Conservation (phyloP, 805 yeast genomes). For the Geotrichum ghanense region DNA sequence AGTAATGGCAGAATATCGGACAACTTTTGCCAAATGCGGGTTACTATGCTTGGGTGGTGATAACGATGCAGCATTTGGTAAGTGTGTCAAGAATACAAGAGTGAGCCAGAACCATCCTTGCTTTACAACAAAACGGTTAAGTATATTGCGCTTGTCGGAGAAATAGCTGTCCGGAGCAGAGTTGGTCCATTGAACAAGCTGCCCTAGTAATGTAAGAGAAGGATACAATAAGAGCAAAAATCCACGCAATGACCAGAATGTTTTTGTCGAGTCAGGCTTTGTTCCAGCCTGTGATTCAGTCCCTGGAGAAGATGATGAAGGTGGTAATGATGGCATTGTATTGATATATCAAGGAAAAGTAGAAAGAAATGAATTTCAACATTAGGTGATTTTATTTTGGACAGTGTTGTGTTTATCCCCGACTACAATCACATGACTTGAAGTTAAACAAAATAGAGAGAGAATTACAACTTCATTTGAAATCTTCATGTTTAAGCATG, state of each 20-base stretch:
- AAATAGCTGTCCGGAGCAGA: conserved; percentile 3
- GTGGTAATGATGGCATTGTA: too few species aligned
- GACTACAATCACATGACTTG: too few species aligned
- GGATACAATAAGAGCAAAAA: conserved; percentile 17
- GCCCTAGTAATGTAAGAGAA: conserved; percentile 16
- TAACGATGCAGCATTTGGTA: not conserved
- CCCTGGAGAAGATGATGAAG: too few species aligned
- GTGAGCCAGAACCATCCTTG: not conserved
- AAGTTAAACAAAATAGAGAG: too few species aligned
- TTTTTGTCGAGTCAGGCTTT: not conserved
- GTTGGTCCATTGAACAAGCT: conserved; percentile 12
- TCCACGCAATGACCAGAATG: not conserved
- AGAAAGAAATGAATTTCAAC: too few species aligned
- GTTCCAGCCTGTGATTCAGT: not conserved
- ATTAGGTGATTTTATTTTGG: too few species aligned
- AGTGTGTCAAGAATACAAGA: not conserved
- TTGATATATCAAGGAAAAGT: too few species aligned
- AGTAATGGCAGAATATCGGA: conserved; percentile 33
- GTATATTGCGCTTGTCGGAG: not conserved
- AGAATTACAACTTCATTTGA: too few species aligned
- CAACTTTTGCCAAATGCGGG: not conserved
- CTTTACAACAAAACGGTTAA: not conserved
- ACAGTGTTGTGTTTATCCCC: too few species aligned
- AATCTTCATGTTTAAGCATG: too few species aligned
- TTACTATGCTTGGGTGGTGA: not conserved